A percentile compares a stretch with the other conserved stretches of the same genome.
Conservation (phyloP, 495 filamentous ascomycete species). For the Thermochaetoides thermophila region DNA sequence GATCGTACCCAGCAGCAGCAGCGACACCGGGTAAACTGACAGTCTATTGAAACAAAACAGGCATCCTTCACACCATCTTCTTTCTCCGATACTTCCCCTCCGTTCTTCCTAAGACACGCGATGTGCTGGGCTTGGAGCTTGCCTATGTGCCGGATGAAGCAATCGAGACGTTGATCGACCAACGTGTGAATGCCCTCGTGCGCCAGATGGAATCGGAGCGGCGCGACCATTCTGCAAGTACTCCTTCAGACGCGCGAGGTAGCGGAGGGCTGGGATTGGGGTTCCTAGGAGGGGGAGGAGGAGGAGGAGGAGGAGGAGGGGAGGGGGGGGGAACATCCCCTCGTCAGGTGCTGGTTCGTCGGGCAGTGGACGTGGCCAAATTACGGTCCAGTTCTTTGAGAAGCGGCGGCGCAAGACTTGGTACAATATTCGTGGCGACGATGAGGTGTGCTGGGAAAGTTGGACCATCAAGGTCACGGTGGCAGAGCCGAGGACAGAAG, state of each 20-base stretch:
- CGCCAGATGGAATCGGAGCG: constrained; percentile 42
- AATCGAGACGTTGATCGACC: constrained; percentile 78
- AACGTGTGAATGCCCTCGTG: constrained; percentile 61
- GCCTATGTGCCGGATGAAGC: constrained; percentile 79
- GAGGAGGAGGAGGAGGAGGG: too few species aligned
- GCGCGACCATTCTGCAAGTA: constrained; percentile 11
- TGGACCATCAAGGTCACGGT: constrained; percentile 90
- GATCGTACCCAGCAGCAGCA: too few species aligned
- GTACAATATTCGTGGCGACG: constrained; percentile 64
- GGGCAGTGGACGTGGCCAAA: constrained; percentile 65
- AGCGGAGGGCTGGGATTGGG: constrained; percentile 4
- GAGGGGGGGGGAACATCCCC: too few species aligned
- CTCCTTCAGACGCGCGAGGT: too few species aligned
- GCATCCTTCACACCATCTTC: constrained; percentile 93
- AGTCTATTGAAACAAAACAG: too few species aligned
- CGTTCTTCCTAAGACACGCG: constrained; percentile 67
- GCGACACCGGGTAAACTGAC: background rate
- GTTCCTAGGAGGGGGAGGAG: constrained; percentile 1
- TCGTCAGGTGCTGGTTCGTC: too few species aligned
- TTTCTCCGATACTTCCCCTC: constrained; percentile 95
- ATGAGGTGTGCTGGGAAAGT: constrained; percentile 92
- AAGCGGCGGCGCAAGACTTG: constrained; percentile 72
- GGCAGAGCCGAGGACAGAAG: constrained; percentile 74
- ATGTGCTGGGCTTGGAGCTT: constrained; percentile 83
- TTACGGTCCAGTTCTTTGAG: constrained; percentile 89